A percentile compares a stretch with the other conserved stretches of the same genome.
Evolutionary conservation across 139 green algal species (phyloP).

Genomic region (Chara braunii): DNA sequence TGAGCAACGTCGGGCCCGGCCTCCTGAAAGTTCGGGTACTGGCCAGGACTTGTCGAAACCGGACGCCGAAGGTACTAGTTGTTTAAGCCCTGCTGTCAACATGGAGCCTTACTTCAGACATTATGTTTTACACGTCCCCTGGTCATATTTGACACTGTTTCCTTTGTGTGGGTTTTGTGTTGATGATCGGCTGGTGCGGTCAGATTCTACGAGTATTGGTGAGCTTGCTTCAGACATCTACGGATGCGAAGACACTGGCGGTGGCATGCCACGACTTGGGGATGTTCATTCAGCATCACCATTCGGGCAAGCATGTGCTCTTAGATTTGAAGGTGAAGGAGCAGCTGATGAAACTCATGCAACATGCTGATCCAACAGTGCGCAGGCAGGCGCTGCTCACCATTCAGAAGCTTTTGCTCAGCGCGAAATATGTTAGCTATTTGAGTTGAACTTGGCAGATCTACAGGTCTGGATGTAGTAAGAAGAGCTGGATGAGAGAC

Average conservation of each 20-base stretch:
- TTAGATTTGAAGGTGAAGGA: conserved; percentile 83
- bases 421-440: conserved; percentile 32
- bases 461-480: no score
- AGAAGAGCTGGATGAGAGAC: no score
- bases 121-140: no score
- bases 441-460: conserved; percentile 13
- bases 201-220: conserved; percentile 81
- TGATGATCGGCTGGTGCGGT: conserved; percentile 12
- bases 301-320: conserved; percentile 64
- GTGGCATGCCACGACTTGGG: conserved; percentile 85
- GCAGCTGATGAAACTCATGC: conserved; percentile 85
- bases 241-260: conserved; percentile 72
- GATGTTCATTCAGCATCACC: conserved; percentile 74
- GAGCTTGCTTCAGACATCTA: conserved; percentile 70
- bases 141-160: no score
- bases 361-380: conserved; percentile 78
- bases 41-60: no score
- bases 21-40: no score
- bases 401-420: conserved; percentile 83
- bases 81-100: no score
- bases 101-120: no score
- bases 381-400: conserved; percentile 83
- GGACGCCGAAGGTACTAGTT: no score
- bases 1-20: no score
- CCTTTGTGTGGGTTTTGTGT: no score